These are phyloP conservation scores for Pleurotus giganteus DNA, from an alignment of 768 basidiomycete genomes.

Conservation along the genomic window DNA sequence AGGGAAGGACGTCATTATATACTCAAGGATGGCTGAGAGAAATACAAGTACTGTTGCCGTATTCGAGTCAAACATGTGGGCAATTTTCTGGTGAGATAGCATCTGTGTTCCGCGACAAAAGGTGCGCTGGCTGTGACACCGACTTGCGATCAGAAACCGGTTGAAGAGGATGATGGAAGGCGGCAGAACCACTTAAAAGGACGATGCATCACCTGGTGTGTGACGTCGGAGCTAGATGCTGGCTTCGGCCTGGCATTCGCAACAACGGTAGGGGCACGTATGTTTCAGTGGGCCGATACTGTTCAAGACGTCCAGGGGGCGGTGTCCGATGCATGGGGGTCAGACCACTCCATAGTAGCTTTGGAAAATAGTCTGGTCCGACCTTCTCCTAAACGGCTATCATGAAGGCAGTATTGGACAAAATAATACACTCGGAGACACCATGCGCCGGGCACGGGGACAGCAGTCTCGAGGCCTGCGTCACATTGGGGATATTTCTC, in stretches of 20 bases:
- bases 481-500: background rate
- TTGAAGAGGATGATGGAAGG: background rate
- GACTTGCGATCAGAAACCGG: background rate
- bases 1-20: too few species aligned
- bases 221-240: slow-evolving; percentile 4
- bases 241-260: background rate
- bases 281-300: background rate
- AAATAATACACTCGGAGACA: background rate
- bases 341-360: background rate
- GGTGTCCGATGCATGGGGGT: too few species aligned
- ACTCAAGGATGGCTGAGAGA: too few species aligned
- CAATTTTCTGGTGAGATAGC: background rate
- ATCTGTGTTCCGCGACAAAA: slow-evolving; percentile 2
- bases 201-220: background rate
- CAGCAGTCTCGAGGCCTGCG: background rate
- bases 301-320: background rate
- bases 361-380: background rate
- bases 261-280: background rate
- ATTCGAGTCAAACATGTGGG: too few species aligned
- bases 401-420: background rate
- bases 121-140: background rate
- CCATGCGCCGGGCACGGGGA: background rate
- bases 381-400: background rate
- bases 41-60: too few species aligned
- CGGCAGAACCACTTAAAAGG: background rate